Evolutionary conservation across 2,329 filamentous ascomycete species (phyloP).

Genomic region (Verticillium tricorpus): DNA sequence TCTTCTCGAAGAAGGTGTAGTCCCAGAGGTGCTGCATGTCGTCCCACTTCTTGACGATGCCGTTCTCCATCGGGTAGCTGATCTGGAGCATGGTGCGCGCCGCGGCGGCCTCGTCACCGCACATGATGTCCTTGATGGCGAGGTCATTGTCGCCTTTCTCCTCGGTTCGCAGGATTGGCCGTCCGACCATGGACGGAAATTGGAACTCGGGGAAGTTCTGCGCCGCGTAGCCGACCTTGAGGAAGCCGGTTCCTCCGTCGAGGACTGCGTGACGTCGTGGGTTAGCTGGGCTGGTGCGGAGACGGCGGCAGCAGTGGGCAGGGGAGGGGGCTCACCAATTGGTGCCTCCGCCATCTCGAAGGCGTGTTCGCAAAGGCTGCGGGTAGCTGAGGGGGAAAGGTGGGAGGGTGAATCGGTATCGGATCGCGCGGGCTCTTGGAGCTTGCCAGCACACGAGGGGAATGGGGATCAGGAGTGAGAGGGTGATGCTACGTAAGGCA

Average conservation of each 20-base stretch:
- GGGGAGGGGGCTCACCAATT: constrained; percentile 39
- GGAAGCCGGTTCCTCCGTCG: constrained; percentile 98
- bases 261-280: constrained; percentile 60
- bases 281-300: constrained; percentile 1
- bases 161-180: constrained; percentile 94
- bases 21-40: constrained; percentile 99
- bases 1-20: constrained; percentile 97
- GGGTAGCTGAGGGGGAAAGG: neutral
- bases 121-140: constrained; percentile 98
- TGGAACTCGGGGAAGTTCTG: constrained; percentile 99
- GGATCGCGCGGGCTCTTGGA: constrained; percentile 12
- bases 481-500: constrained; percentile 12
- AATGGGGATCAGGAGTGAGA: constrained; percentile 1
- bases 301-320: constrained; percentile 6
- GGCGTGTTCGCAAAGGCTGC: neutral
- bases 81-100: constrained; percentile 97
- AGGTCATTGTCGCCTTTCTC: constrained; percentile 62
- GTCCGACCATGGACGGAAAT: constrained; percentile 96
- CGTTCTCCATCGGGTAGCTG: constrained; percentile 99
- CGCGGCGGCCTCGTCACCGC: constrained; percentile 93
- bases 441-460: neutral
- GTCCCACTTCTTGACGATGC: constrained; percentile 99
- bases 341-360: constrained; percentile 47
- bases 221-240: constrained; percentile 98
- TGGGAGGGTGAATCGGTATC: neutral